These are phyloP conservation scores for Pleurotus cornucopiae DNA, from an alignment of 768 basidiomycete species.

Conservation along the genomic window DNA sequence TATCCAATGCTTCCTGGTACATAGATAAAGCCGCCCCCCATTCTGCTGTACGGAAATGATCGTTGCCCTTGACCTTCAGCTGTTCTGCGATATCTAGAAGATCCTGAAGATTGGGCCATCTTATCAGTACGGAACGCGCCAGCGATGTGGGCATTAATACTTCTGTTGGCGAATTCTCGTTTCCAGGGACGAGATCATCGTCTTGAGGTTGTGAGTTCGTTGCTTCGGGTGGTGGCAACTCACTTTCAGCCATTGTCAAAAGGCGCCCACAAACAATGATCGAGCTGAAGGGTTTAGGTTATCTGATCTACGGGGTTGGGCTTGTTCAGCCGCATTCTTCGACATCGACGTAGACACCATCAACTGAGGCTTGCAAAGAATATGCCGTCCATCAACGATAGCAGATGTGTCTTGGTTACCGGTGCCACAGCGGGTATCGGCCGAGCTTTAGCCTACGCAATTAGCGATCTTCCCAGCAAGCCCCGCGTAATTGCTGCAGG, in stretches of 20 bases:
- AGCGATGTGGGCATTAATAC: neutral
- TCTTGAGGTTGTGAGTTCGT: no score
- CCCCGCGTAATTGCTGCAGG: conserved; percentile 35
- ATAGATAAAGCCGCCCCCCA: conserved; percentile 70
- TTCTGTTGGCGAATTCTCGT: neutral
- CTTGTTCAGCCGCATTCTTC: no score
- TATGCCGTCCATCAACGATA: conserved; percentile 11
- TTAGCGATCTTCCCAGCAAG: conserved; percentile 13
- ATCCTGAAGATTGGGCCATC: conserved; percentile 24
- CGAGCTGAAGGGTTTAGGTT: neutral
- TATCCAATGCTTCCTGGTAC: conserved; percentile 67
- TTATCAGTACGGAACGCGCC: no score
- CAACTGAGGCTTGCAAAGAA: neutral
- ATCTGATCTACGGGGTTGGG: neutral
- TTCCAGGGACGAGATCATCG: no score
- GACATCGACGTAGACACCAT: neutral
- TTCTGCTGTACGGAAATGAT: conserved; percentile 55
- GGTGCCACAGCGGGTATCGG: conserved; percentile 13
- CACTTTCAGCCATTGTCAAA: neutral
- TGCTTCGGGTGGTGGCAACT: neutral
- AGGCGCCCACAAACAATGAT: neutral
- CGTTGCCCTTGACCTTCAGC: conserved; percentile 75
- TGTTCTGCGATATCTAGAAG: conserved; percentile 49
- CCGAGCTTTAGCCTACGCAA: neutral
- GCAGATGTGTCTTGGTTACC: conserved; percentile 20